These are phyloP conservation scores for Aspergillus terreus DNA, from an alignment of 2,329 filamentous ascomycete genomes.

Conservation along the genomic window DNA sequence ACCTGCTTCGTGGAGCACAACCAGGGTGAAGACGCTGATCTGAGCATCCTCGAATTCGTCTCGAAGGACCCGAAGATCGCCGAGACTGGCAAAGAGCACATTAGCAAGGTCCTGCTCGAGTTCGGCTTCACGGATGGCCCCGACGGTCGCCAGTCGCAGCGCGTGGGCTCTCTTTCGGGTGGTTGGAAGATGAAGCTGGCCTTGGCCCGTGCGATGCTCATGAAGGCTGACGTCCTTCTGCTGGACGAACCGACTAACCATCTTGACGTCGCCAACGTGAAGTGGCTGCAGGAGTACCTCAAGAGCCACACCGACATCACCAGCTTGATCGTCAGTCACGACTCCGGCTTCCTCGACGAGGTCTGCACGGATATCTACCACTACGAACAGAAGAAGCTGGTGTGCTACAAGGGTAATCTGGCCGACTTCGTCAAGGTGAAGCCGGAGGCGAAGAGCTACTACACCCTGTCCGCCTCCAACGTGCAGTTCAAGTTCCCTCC, in stretches of 20 bases:
- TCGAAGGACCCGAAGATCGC: slow-evolving; percentile 83
- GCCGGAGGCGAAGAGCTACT: slow-evolving; percentile 96
- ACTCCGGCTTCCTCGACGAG: slow-evolving; percentile 93
- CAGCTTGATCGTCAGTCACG: slow-evolving; percentile 95
- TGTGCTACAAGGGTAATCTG: slow-evolving; percentile 50
- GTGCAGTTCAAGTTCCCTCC: slow-evolving; percentile 98
- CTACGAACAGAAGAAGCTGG: slow-evolving; percentile 95
- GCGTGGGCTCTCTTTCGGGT: slow-evolving; percentile 90
- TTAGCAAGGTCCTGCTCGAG: slow-evolving; percentile 77
- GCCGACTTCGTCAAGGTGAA: slow-evolving; percentile 75
- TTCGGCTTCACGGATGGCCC: slow-evolving; percentile 92
- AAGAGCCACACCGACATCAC: slow-evolving; percentile 96
- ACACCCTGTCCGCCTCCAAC: slow-evolving; percentile 82
- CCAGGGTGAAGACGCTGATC: slow-evolving; percentile 94
- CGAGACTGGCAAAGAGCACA: slow-evolving; percentile 72
- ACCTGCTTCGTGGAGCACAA: slow-evolving; percentile 99
- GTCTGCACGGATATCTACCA: slow-evolving; percentile 99
- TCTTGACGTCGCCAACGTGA: slow-evolving; percentile 91
- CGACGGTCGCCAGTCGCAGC: slow-evolving; percentile 81
- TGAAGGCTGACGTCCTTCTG: slow-evolving; percentile 91
- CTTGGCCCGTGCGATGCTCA: slow-evolving; percentile 91
- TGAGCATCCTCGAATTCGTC: slow-evolving; percentile 92
- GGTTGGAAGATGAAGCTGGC: slow-evolving; percentile 99
- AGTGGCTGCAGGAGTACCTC: slow-evolving; percentile 92
- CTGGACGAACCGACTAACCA: slow-evolving; percentile 99